Base-by-base conservation (phyloP, 23 red algal species). In the Gracilaria vermiculophylla region DNA sequence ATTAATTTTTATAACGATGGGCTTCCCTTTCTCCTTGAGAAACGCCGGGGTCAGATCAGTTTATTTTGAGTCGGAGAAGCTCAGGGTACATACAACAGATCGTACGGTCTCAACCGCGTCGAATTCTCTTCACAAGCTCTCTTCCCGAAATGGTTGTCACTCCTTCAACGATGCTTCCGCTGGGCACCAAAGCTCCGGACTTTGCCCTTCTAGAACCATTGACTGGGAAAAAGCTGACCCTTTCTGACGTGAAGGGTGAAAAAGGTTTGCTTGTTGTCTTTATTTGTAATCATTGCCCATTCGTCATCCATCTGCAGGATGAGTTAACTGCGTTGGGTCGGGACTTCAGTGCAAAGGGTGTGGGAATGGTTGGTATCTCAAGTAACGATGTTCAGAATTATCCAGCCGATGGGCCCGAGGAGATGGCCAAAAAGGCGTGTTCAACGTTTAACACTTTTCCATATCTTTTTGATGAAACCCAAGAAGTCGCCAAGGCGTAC, bases 391-490 rank as follows among this genome's bases (percentile, higher is more conserved):
- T 91, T 15, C 32, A 34, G 14, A 51, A 34, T 3, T 88, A 94
- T 56, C 95, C 95, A 1, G 83, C 51, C 31, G 95, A 97, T 33
- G 90, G 34, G 24, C 88, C 89, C 36, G 71, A 89, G 35, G 48
- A 49, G 17, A 97, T 97, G 53, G 81, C 85, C 28, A 83, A 80
- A 9, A 27, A 78, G 53, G 78, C 70, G 21, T 66, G 54, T 14
- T 41, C 69, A 41, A 56, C 65, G 21, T 93, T 82, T 31, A 80
- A 43, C 23, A 82, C 70, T 20, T 88, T 93, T 61, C 82, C 72
- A 24, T 92, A 87, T 83, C 53, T 97, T 0, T 97, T 88, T 78
- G 95, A 97, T 37, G 95, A 90, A 56, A 90, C 95, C 7, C 95
- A 97, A 53, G 76, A 84, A 20, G 84, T 94, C 14, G 95, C 95